Evolutionary conservation across 2,329 filamentous ascomycete species (phyloP), one percentile per base, ranked within the genome.

Genomic region (Colletotrichum falcatum): DNA sequence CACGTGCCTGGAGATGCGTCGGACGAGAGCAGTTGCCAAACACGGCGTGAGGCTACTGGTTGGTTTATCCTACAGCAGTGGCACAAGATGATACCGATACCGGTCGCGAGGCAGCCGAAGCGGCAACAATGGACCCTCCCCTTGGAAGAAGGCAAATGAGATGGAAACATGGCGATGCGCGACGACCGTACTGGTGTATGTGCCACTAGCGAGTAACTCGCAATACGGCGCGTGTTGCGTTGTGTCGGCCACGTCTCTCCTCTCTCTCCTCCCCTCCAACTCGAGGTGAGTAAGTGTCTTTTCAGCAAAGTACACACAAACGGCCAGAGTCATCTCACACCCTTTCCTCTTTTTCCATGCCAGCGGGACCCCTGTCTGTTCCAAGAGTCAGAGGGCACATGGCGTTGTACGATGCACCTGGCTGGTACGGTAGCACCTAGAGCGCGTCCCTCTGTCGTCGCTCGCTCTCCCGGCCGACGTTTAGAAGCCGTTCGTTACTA

Each of bases 331-430:
- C 62, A 65, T 49, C 39, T 26, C 65, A 39, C 65, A 49, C 56
- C 28, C 62, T 44, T 54, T 51, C 51, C 51, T 62, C 63, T 63
- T 71, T 56, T 61, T 60, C 69, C 65, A 71, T 54, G 69, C 59
- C 69, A 70, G 65, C 69, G 39, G 65, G 55, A 61, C 55, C 69
- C 65, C 65, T 69, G 69, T 60, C 54, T 71, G 53, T 55, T 35
- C 53, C 42, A 54, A 54, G 33, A 53, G 59, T 54, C 42, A 37
- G 53, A 44, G 6, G 63, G 69, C 65, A 71, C 65, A 71, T 71
- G 69, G 69, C 65, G 35, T 63, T 64, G 65, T 69, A 69, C 65
- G 35, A 60, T 64, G 65, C 64, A 69, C 65, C 60, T 20, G 39
- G 26, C 26, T 44, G 42, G 69, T 64, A 68, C 44, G 42, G 42